Conservation (phyloP, 176 grass and related monocot genomes). For the Carex littledalei region DNA sequence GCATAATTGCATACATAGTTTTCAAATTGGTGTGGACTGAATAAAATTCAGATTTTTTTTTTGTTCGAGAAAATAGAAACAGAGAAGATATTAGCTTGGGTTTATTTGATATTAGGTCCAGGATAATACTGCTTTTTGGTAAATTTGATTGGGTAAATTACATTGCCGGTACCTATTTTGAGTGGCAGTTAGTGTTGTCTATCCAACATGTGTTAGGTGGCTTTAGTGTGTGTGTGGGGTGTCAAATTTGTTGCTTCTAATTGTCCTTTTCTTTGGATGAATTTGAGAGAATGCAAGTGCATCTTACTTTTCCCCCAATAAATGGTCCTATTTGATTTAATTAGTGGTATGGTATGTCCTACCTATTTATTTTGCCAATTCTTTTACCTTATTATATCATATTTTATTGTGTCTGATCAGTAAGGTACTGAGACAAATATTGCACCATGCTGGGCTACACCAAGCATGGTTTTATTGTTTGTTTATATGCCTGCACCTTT, state of each 20-base stretch:
- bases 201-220: slow-evolving; percentile 1
- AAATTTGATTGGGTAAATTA: slow-evolving; percentile 6
- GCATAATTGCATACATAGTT: neutral
- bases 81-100: neutral
- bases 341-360: neutral
- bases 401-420: neutral
- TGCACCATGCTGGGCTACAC: neutral
- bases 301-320: neutral
- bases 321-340: neutral
- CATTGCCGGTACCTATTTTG: neutral
- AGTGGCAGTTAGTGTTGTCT: neutral
- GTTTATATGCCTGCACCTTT: neutral
- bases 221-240: neutral
- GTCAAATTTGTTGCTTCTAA: neutral
- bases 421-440: neutral
- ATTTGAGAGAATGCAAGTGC: neutral
- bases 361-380: neutral
- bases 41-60: neutral
- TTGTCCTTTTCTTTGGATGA: slow-evolving; percentile 4
- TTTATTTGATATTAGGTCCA: neutral
- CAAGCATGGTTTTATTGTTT: neutral
- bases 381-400: neutral
- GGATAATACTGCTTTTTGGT: neutral
- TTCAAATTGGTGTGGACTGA: neutral
- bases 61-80: neutral